Base-by-base conservation (phyloP, 2,329 filamentous ascomycete genomes). In the Epichloe scottii region DNA sequence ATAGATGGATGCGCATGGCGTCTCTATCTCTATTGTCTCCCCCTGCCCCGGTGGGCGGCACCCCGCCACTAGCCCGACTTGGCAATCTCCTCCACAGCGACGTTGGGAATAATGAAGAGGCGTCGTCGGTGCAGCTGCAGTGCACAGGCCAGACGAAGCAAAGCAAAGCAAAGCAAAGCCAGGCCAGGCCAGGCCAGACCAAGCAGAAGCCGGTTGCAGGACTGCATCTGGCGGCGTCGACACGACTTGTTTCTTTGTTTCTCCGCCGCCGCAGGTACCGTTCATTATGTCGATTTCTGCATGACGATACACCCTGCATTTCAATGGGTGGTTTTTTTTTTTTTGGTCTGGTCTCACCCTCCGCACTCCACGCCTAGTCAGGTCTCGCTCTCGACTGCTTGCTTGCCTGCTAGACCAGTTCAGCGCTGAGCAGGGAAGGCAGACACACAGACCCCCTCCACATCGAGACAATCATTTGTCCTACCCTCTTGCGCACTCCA, bases 401-500 rank as follows among this genome's bases (percentile, higher is more conserved):
- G 30, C 43, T 34, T 34, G 47, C 26, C 46, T 12, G 34, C 33
- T 30, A 50, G 51, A 42, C 17, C 51, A 53, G 55, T 30, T 10
- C 30, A 30, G 30, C 30, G 30, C 30, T 30, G 30, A 30, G 30
- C 30, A 30, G 55, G 53, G 56, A 62, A 57, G 62, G 60, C 57
- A 61, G 58, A 53, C 57, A 60, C 61, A 68, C 65, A 65, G 63
- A 64, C 62, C 60, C 56, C 60, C 54, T 53, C 49, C 50, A 58
- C 46, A 53, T 60, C 59, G 51, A 66, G 60, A 66, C 63, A 66
- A 62, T 66, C 60, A 58, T 55, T 62, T 60, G 56, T 57, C 44
- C 59, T 53, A 54, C 58, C 54, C 56, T 59, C 54, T 55, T 59
- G 54, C 58, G 57, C 58, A 55, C 54, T 55, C 54, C 57, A 59